Conservation (phyloP, 768 basidiomycete genomes). For the Kwoniella newhampshirensis region DNA sequence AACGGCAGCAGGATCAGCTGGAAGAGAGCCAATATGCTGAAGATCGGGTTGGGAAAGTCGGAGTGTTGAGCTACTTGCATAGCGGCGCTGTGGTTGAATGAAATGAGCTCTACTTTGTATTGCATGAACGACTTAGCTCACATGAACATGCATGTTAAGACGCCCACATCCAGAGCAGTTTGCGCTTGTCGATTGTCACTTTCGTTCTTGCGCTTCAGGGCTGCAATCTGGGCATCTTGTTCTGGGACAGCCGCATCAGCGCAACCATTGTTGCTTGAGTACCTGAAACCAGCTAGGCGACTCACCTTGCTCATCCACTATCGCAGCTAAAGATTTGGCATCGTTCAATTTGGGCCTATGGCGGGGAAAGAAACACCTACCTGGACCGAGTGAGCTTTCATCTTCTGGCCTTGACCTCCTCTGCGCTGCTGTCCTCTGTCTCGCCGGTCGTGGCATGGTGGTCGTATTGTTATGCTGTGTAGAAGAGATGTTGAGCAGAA, state of each 20-base stretch:
- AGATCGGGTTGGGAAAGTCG: constrained; percentile 10
- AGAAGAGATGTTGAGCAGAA: no score
- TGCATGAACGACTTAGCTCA: constrained; percentile 8
- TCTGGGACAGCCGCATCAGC: constrained; percentile 8
- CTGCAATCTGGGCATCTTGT: constrained; percentile 36
- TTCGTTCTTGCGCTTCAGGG: constrained; percentile 22
- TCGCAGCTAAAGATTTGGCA: no score
- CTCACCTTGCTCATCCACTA: constrained; percentile 24
- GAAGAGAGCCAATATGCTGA: constrained; percentile 13
- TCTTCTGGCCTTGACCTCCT: constrained; percentile 12
- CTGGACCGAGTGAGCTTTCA: constrained; percentile 4
- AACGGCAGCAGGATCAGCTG: constrained; percentile 36
- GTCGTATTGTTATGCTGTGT: neutral
- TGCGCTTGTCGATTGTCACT: constrained; percentile 27
- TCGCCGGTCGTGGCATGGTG: constrained; percentile 8
- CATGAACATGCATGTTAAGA: constrained; percentile 27
- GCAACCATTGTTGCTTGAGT: neutral
- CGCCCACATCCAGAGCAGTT: constrained; percentile 29
- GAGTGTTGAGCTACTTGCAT: constrained; percentile 21
- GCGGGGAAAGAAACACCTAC: no score
- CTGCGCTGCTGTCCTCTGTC: constrained; percentile 27
- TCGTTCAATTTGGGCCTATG: no score
- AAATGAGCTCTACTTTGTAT: neutral
- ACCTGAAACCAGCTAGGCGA: no score
- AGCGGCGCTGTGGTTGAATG: constrained; percentile 12